phyloP scores from a whole-genome alignment of 257 asterid genomes.

The Petunia secreta region DNA sequence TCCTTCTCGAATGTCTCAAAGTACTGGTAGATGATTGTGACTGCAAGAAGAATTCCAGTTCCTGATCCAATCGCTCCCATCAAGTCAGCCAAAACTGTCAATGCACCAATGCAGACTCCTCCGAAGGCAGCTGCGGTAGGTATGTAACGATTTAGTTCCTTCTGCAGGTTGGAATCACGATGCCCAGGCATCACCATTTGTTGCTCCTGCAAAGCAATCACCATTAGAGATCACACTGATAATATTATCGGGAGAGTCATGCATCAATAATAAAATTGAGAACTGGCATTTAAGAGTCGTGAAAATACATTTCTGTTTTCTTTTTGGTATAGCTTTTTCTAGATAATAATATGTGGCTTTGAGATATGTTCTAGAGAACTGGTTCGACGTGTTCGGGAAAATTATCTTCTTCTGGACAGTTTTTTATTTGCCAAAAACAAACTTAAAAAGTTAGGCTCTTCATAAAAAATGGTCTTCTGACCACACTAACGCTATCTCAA shows the following conservation, averaged over 20 bases:
- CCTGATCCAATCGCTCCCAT: constrained; percentile 86
- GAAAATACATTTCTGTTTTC: neutral
- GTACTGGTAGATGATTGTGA: constrained; percentile 72
- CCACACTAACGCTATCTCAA: neutral
- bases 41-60: constrained; percentile 73
- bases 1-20: constrained; percentile 82
- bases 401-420: neutral
- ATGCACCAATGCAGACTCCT: constrained; percentile 75
- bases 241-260: neutral
- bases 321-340: neutral
- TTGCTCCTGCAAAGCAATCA: constrained; percentile 60
- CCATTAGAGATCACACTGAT: neutral
- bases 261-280: neutral
- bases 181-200: constrained; percentile 92
- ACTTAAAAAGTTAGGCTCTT: neutral
- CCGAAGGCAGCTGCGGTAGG: constrained; percentile 84
- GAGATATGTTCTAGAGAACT: neutral
- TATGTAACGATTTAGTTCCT: constrained; percentile 68
- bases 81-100: constrained; percentile 70
- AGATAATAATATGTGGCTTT: neutral
- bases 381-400: neutral
- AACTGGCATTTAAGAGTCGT: neutral
- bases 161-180: constrained; percentile 65
- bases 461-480: neutral
- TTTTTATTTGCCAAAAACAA: neutral